These are phyloP conservation scores for Brassica hybrid DNA, from an alignment of 441 rosid genomes.

Conservation along the genomic window DNA sequence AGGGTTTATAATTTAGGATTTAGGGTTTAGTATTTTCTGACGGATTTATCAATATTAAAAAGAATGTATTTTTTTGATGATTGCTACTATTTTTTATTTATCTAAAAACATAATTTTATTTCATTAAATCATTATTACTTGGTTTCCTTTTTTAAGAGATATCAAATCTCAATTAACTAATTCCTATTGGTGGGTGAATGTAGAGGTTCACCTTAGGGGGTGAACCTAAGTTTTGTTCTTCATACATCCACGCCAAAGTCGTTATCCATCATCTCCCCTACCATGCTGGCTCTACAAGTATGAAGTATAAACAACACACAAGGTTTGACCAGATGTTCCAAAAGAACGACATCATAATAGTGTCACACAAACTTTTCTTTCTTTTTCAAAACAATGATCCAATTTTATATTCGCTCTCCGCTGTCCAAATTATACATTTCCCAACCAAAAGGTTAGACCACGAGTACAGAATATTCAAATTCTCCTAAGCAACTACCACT, in stretches of 20 bases:
- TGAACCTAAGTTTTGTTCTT: too few relatives aligned
- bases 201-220: too few relatives aligned
- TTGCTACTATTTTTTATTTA: too few relatives aligned
- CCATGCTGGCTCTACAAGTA: slow-evolving; percentile 10
- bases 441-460: slow-evolving; percentile 51
- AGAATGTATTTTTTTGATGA: too few relatives aligned
- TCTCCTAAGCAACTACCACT: slow-evolving; percentile 42
- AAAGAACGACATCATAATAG: slow-evolving; percentile 4
- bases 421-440: slow-evolving; percentile 41
- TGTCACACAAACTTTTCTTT: background rate
- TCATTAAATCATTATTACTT: too few relatives aligned
- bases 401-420: slow-evolving; percentile 23
- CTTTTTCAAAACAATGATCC: slow-evolving; percentile 8
- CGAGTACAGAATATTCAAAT: slow-evolving; percentile 35
- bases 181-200: too few relatives aligned
- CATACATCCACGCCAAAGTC: background rate
- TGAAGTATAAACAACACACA: background rate
- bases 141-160: too few relatives aligned
- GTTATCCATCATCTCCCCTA: background rate
- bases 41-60: too few relatives aligned
- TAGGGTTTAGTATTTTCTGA: too few relatives aligned
- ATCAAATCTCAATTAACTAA: too few relatives aligned
- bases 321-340: slow-evolving; percentile 29
- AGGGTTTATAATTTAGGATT: too few relatives aligned
- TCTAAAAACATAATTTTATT: too few relatives aligned